These are phyloP conservation scores for Cladosporium austrohemisphaericum DNA, from an alignment of 2,329 filamentous ascomycete genomes.

Conservation along the genomic window DNA sequence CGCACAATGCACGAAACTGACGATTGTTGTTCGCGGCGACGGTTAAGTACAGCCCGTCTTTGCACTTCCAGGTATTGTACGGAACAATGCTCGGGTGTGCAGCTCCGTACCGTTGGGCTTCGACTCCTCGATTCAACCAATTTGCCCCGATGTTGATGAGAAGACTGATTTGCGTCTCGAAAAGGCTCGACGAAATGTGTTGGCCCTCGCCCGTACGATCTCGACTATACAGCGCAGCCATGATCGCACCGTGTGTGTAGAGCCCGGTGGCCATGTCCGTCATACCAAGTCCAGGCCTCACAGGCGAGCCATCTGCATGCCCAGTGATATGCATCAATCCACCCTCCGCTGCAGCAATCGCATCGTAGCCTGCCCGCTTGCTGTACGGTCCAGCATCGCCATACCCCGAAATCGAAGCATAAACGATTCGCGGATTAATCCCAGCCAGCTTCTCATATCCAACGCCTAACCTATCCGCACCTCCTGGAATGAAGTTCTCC, in stretches of 20 bases:
- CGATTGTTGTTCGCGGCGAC: constrained; percentile 37
- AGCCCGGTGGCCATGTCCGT: constrained; percentile 46
- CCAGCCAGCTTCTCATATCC: constrained; percentile 38
- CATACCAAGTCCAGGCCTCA: constrained; percentile 41
- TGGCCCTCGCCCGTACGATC: constrained; percentile 40
- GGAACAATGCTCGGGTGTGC: constrained; percentile 48
- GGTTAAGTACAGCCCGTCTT: constrained; percentile 30
- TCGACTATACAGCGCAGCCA: constrained; percentile 40
- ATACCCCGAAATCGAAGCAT: constrained; percentile 44
- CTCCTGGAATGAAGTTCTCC: constrained; percentile 45
- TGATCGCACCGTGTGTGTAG: constrained; percentile 45
- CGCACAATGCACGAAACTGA: constrained; percentile 37
- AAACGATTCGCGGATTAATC: constrained; percentile 40
- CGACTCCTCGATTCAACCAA: constrained; percentile 39
- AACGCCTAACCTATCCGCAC: constrained; percentile 39
- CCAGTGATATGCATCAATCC: constrained; percentile 46
- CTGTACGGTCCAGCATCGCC: constrained; percentile 42
- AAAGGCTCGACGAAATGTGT: constrained; percentile 44
- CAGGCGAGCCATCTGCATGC: constrained; percentile 39
- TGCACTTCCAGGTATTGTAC: constrained; percentile 44
- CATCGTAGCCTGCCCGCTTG: constrained; percentile 44
- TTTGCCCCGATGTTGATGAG: constrained; percentile 42
- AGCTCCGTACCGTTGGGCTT: constrained; percentile 44
- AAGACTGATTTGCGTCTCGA: constrained; percentile 43
- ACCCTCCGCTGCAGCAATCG: constrained; percentile 43